These are phyloP conservation scores for Penicillium lagena DNA, from an alignment of 495 filamentous ascomycete genomes.

Conservation along the genomic window DNA sequence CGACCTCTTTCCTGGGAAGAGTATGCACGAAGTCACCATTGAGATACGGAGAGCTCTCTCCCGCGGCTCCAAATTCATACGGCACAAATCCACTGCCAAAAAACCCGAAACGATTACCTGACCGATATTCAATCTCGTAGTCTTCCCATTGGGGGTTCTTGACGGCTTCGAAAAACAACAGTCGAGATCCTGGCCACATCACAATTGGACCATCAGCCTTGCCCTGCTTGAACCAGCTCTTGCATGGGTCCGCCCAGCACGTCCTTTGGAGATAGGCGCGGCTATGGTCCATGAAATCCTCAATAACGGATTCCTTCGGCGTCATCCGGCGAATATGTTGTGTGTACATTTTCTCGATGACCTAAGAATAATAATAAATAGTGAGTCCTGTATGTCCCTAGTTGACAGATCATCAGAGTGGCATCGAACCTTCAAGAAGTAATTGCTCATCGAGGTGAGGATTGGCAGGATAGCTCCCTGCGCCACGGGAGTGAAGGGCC, in stretches of 20 bases:
- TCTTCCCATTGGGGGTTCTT: constrained; percentile 42
- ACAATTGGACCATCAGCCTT: constrained; percentile 6
- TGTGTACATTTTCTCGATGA: no score
- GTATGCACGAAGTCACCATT: no score
- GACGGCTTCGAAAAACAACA: constrained; percentile 48
- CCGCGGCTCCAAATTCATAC: constrained; percentile 4
- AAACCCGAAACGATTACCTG: constrained; percentile 15
- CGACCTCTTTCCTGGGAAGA: no score
- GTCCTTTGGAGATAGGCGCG: constrained; percentile 28
- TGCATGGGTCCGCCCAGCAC: constrained; percentile 33
- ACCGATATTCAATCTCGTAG: constrained; percentile 24
- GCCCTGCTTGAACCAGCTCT: constrained; percentile 38
- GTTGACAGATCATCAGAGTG: no score
- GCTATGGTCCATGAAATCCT: constrained; percentile 30
- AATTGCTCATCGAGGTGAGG: no score
- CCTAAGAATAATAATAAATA: no score
- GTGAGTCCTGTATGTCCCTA: no score
- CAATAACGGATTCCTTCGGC: constrained; percentile 15
- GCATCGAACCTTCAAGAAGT: no score
- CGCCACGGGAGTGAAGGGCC: constrained; percentile 4
- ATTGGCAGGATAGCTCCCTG: no score
- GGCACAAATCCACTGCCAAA: constrained; percentile 18
- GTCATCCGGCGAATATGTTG: no score
- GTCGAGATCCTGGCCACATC: constrained; percentile 24
- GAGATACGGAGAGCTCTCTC: no score